Base-by-base conservation (phyloP, 2,329 filamentous ascomycete genomes). In the Aspergillus ustus region DNA sequence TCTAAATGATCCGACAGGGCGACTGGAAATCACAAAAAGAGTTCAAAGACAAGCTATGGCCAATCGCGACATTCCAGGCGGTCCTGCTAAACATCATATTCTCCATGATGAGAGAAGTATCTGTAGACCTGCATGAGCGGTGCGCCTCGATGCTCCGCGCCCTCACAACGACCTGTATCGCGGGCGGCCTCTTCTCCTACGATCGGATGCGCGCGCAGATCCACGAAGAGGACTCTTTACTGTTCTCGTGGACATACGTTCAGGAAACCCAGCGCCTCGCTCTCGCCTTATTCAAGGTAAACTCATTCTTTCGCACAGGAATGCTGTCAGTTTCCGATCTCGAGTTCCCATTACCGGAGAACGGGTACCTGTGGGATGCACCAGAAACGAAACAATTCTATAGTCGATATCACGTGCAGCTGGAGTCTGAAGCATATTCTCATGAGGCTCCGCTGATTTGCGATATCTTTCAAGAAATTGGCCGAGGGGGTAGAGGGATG, bases 81-180 rank as follows among this genome's bases (percentile, higher is more conserved):
- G 25, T 57, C 1, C 13, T 57, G 1, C 19, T 57, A 4, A 57
- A 57, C 22, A 31, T 57, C 45, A 43, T 57, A 45, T 57, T 57
- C 29, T 31, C 45, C 2, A 20, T 49, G 6, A 50, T 57, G 17
- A 45, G 54, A 15, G 54, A 57, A 1, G 54, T 28, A 13, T 4
- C 17, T 13, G 4, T 25, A 0, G 15, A 29, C 8, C 15, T 57
- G 8, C 13, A 28, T 17, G 31, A 43, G 8, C 54, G 54, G 1
- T 57, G 45, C 22, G 19, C 45, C 6, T 13, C 17, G 1, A 13
- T 57, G 3, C 54, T 57, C 15, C 11, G 40, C 4, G 45, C 45
- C 1, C 45, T 57, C 3, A 57, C 54, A 9, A 11, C 19, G 4
- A 57, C 54, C 22, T 57, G 54, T 13, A 29, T 22, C 15, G n/a